Percentiles rank a stretch among this genome's conserved stretches.
Evolutionary conservation across 2,329 filamentous ascomycete species (phyloP).

Genomic region (Apiospora saccharicola): DNA sequence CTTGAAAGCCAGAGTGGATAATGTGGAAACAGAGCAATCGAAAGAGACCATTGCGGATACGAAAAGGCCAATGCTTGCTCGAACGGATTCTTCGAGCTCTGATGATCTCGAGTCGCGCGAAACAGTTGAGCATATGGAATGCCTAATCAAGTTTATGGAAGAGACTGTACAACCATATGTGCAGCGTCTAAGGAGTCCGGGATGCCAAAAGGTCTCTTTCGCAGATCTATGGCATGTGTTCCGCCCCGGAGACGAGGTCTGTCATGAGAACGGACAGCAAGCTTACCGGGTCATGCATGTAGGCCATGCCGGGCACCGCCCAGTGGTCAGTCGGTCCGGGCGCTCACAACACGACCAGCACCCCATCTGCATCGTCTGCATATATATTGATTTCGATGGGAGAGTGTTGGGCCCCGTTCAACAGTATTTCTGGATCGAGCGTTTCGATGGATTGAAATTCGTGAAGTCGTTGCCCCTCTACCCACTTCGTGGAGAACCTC

Average conservation of each 20-base stretch:
- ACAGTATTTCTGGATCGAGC: not conserved
- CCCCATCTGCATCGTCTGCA: not conserved
- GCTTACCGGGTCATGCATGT: not conserved
- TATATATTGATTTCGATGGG: not conserved
- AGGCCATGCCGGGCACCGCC: not conserved
- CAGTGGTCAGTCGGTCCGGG: not conserved
- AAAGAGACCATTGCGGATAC: too few relatives aligned
- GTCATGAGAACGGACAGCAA: not conserved
- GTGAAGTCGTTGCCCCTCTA: not conserved
- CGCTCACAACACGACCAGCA: not conserved
- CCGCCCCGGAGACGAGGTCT: not conserved
- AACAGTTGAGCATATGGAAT: too few relatives aligned
- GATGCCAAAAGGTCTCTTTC: not conserved
- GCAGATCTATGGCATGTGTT: not conserved
- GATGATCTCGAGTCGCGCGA: too few relatives aligned
- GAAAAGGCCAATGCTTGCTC: too few relatives aligned
- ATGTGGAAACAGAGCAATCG: too few relatives aligned
- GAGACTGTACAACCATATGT: not conserved
- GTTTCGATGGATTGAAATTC: not conserved
- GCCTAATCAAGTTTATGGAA: too few relatives aligned
- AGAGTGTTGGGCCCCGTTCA: not conserved
- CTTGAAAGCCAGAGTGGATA: too few relatives aligned
- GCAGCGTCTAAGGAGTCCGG: not conserved
- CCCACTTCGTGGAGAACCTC: not conserved
- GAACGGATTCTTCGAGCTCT: too few relatives aligned